These are phyloP conservation scores for Eleusine coracana DNA, from an alignment of 176 grass and related monocot species.

Conservation along the genomic window DNA sequence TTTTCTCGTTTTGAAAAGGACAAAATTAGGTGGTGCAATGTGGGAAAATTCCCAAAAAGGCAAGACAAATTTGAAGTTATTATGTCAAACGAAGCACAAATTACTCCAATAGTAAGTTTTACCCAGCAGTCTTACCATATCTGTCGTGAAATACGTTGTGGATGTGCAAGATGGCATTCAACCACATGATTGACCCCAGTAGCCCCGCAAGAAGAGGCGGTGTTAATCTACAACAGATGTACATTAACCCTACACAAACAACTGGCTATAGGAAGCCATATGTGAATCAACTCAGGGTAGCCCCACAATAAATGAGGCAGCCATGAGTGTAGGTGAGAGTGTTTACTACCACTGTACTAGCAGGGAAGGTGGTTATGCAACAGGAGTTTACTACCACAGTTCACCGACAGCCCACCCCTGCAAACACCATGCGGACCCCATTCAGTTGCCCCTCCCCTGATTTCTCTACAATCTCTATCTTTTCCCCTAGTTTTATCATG, in stretches of 20 bases:
- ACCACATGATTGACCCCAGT: constrained; percentile 25
- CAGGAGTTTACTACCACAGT: too few species aligned
- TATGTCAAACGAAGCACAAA: neutral
- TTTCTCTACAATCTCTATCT: constrained; percentile 25
- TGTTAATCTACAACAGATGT: constrained; percentile 33
- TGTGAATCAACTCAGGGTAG: constrained; percentile 45
- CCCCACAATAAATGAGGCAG: constrained; percentile 70
- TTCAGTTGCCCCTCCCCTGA: constrained; percentile 41
- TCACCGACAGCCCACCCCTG: constrained; percentile 73
- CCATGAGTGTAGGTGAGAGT: constrained; percentile 69
- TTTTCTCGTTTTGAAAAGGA: neutral
- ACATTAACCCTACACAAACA: constrained; percentile 31
- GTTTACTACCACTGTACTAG: constrained; percentile 71
- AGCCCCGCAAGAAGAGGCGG: constrained; percentile 9
- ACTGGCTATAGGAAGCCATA: constrained; percentile 33
- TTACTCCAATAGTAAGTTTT: constrained; percentile 12
- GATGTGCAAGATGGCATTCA: constrained; percentile 33
- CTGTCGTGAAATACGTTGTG: constrained; percentile 12
- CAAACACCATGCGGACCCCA: constrained; percentile 43
- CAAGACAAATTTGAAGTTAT: constrained; percentile 27
- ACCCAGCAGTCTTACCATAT: constrained; percentile 31
- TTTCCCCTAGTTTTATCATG: constrained; percentile 8
- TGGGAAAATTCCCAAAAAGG: constrained; percentile 1
- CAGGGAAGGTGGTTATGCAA: constrained; percentile 60
- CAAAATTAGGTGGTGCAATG: neutral